A percentile compares a stretch with the other conserved stretches of the same genome.
These are phyloP conservation scores for Craspedostauros australis DNA, from an alignment of 108 stramenopile genomes.

Conservation along the genomic window DNA sequence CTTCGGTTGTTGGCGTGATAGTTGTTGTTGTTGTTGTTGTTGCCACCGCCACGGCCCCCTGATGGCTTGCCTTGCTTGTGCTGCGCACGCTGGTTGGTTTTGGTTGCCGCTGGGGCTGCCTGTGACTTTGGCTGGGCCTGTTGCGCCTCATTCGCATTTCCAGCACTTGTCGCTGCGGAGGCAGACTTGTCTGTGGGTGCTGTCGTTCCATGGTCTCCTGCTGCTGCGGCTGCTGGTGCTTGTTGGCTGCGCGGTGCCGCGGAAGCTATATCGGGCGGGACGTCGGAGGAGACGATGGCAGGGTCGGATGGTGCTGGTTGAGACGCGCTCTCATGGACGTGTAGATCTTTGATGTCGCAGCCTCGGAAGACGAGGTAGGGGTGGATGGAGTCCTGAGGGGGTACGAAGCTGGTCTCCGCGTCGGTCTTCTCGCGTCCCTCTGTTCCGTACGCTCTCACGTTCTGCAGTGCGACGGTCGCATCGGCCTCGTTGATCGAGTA, in stretches of 20 bases:
- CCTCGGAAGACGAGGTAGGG: conserved; percentile 88
- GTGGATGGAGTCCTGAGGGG: conserved; percentile 72
- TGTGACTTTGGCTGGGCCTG: neutral
- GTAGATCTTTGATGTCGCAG: conserved; percentile 93
- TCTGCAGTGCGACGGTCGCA: conserved; percentile 89
- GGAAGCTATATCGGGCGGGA: conserved; percentile 10
- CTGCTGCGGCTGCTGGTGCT: conserved; percentile 7
- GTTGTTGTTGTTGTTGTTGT: neutral
- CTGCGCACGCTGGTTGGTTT: neutral
- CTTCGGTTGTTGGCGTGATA: neutral
- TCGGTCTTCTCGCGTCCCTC: conserved; percentile 77
- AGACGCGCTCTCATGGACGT: conserved; percentile 77
- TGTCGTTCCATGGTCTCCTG: conserved; percentile 2
- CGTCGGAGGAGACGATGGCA: conserved; percentile 11
- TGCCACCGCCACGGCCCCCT: neutral
- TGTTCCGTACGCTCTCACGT: conserved; percentile 88
- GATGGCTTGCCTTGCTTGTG: neutral
- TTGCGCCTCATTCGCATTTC: neutral
- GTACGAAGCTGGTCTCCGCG: conserved; percentile 63
- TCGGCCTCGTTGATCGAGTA: conserved; percentile 90
- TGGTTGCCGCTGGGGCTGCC: neutral
- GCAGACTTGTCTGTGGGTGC: too few relatives aligned
- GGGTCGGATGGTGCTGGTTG: conserved; percentile 8
- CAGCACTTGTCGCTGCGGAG: neutral
- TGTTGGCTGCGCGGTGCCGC: too few relatives aligned